A percentile compares a stretch with the other conserved stretches of the same genome.
These are phyloP conservation scores for Oxalis stricta DNA, from an alignment of 441 rosid genomes.

Conservation along the genomic window DNA sequence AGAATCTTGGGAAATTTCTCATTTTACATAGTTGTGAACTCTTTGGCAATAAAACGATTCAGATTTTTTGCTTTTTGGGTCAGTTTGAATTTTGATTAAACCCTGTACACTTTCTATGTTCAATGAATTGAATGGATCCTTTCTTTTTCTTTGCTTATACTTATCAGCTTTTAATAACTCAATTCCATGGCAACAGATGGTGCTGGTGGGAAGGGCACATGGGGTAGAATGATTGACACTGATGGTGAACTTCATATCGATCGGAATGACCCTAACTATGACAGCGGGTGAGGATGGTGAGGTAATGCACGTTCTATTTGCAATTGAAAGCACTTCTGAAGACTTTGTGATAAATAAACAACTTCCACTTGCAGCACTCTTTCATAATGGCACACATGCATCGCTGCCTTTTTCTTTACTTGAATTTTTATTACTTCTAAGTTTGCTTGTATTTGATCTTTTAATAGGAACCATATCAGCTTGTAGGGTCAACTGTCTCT, in stretches of 20 bases:
- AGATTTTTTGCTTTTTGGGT: too few species aligned
- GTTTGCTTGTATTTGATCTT: neutral
- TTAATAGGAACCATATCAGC: slow-evolving; percentile 75
- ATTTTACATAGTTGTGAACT: too few species aligned
- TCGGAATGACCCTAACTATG: slow-evolving; percentile 89
- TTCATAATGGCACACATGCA: too few species aligned
- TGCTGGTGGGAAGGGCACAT: slow-evolving; percentile 88
- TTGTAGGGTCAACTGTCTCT: slow-evolving; percentile 69
- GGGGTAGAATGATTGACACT: slow-evolving; percentile 89
- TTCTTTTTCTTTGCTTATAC: too few species aligned
- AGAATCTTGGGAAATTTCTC: too few species aligned
- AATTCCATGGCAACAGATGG: slow-evolving; percentile 61
- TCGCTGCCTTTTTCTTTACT: neutral
- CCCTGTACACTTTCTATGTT: too few species aligned
- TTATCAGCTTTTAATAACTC: neutral
- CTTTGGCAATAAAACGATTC: too few species aligned
- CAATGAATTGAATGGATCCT: too few species aligned
- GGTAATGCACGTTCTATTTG: slow-evolving; percentile 23
- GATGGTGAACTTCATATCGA: slow-evolving; percentile 56
- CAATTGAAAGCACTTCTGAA: neutral
- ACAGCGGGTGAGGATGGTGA: slow-evolving; percentile 97
- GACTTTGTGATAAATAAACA: neutral
- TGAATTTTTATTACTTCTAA: neutral
- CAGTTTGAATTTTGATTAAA: too few species aligned
- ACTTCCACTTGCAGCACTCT: neutral